A percentile compares a stretch with the other conserved stretches of the same genome.
Conservation (phyloP, 805 yeast species). For the Lachancea dasiensis region DNA sequence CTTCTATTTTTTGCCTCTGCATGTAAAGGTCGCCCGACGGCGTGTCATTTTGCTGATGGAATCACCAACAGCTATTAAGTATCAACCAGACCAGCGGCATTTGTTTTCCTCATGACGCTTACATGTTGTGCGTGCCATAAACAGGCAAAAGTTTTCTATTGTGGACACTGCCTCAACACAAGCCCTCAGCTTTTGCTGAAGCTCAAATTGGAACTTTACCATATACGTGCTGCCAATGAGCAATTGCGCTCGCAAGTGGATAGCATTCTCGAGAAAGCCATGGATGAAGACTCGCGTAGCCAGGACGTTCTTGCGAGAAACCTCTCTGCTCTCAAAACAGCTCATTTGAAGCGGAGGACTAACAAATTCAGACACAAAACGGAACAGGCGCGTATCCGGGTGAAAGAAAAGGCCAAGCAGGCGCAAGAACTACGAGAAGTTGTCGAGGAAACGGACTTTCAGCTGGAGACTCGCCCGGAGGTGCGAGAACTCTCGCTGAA, state of each 20-base stretch:
- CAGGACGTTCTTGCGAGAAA: constrained; percentile 7
- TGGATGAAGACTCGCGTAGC: constrained; percentile 5
- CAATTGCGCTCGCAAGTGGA: constrained; percentile 18
- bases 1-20: too few species aligned
- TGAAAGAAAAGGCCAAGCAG: constrained; percentile 11
- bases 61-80: too few species aligned
- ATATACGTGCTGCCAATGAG: constrained; percentile 13
- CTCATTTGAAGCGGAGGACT: constrained; percentile 15
- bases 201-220: constrained; percentile 16
- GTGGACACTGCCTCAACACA: constrained; percentile 26
- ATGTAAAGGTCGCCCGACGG: too few species aligned
- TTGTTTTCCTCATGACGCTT: constrained; percentile 2
- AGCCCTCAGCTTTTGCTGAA: constrained; percentile 22
- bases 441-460: neutral
- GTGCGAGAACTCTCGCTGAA: neutral
- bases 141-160: constrained; percentile 17
- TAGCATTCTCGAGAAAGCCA: constrained; percentile 16
- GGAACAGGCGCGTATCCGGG: constrained; percentile 10
- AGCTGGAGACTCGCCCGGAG: neutral
- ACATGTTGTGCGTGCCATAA: constrained; percentile 20
- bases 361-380: constrained; percentile 16
- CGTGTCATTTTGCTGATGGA: too few species aligned
- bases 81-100: neutral
- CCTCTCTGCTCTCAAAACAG: constrained; percentile 3
- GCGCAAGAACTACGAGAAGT: constrained; percentile 1